Evolutionary conservation across 2,329 filamentous ascomycete species (phyloP).

Genomic region (Xylaria hypoxylon): DNA sequence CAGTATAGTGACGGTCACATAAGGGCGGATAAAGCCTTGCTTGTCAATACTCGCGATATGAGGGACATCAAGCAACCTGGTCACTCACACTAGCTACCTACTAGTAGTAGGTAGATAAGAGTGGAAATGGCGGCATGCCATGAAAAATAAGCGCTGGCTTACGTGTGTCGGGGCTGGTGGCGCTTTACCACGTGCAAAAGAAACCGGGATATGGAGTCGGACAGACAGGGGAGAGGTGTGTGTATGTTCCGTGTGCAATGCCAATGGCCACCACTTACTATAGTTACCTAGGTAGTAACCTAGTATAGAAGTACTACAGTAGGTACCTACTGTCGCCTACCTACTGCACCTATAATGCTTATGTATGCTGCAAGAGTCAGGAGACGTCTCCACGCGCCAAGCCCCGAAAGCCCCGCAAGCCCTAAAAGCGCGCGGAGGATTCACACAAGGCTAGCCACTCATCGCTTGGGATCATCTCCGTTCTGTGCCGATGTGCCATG

Average conservation of each 20-base stretch:
- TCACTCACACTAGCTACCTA: background rate
- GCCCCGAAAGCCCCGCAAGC: constrained; percentile 1
- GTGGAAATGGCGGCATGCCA: background rate
- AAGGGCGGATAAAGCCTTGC: background rate
- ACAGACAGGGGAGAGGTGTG: background rate
- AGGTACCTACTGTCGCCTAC: too few relatives aligned
- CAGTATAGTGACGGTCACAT: background rate
- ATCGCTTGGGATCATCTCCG: constrained; percentile 2
- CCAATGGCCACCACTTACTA: too few relatives aligned
- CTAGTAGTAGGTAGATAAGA: background rate
- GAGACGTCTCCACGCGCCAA: constrained; percentile 26
- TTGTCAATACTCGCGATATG: background rate
- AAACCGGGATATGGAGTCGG: background rate
- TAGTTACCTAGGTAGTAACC: too few relatives aligned
- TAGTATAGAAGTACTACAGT: too few relatives aligned
- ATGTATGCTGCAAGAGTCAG: constrained; percentile 30
- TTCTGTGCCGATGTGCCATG: constrained; percentile 4
- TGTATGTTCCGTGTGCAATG: too few relatives aligned
- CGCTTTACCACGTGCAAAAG: constrained; percentile 23
- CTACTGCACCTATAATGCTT: too few relatives aligned
- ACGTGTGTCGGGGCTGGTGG: background rate
- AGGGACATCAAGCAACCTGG: background rate
- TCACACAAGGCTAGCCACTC: constrained; percentile 30
- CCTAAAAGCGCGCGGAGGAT: constrained; percentile 13
- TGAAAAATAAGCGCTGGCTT: constrained; percentile 18